phyloP scores from a whole-genome alignment of 352 stramenopile genomes.

The Nannochloropsis limnetica region DNA sequence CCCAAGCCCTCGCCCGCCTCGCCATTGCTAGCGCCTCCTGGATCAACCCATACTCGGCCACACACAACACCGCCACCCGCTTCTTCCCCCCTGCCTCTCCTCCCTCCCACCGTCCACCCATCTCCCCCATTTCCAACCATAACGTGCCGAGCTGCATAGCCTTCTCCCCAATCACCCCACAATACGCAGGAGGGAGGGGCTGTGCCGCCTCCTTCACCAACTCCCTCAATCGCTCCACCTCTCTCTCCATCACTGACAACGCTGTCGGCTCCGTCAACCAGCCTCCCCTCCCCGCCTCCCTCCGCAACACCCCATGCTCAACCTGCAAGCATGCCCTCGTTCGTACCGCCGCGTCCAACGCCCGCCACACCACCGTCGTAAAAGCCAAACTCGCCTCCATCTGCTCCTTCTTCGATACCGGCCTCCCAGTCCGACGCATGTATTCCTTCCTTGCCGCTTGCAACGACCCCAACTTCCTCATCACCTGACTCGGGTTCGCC shows the following conservation, averaged over 20 bases:
- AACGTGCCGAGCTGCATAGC: background rate
- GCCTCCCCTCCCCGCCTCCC: background rate
- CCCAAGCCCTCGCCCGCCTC: background rate
- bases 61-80: background rate
- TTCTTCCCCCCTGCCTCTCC: background rate
- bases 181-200: background rate
- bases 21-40: background rate
- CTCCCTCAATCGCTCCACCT: background rate
- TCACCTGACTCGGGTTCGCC: constrained; percentile 5
- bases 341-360: background rate
- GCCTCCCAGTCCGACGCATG: background rate
- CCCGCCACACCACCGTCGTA: background rate
- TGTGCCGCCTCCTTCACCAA: background rate
- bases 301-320: background rate
- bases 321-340: background rate
- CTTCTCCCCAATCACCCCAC: background rate
- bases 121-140: background rate
- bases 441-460: background rate
- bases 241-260: background rate
- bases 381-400: background rate
- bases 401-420: background rate
- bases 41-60: background rate
- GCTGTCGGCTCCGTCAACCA: background rate
- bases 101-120: constrained; percentile 4
- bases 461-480: background rate